phyloP scores from a whole-genome alignment of 1,139 yeast species.

The Suhomyces taliae region DNA sequence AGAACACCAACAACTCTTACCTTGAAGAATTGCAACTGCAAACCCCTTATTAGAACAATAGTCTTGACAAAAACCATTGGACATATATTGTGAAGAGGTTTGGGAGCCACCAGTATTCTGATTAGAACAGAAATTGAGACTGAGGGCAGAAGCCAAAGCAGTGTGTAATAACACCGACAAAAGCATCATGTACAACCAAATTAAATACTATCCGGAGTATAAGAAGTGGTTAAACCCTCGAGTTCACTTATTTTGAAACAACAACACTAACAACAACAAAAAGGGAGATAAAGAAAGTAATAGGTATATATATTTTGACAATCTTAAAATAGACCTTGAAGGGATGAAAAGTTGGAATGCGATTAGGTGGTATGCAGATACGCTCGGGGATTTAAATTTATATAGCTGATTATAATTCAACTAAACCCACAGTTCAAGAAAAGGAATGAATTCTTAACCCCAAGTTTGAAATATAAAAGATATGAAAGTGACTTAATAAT shows the following conservation, averaged over 20 bases:
- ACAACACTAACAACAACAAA: not conserved
- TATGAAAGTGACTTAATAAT: not conserved
- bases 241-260: too few relatives aligned
- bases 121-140: slow-evolving; percentile 43
- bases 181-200: not conserved
- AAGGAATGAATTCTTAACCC: too few relatives aligned
- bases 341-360: not conserved
- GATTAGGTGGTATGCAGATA: not conserved
- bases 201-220: not conserved
- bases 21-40: slow-evolving; percentile 57
- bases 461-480: too few relatives aligned
- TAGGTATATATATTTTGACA: not conserved
- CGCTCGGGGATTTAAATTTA: too few relatives aligned
- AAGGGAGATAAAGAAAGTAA: not conserved
- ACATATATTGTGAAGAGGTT: slow-evolving; percentile 33
- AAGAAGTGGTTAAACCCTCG: not conserved
- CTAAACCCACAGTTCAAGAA: too few relatives aligned
- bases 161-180: not conserved
- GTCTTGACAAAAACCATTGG: slow-evolving; percentile 56
- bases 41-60: slow-evolving; percentile 46
- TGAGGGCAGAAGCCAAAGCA: slow-evolving; percentile 7
- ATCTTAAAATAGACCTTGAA: not conserved
- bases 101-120: slow-evolving; percentile 37
- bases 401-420: too few relatives aligned
- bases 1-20: slow-evolving; percentile 60